Evolutionary conservation across 2,329 filamentous ascomycete genomes (phyloP), one percentile per base, ranked within the genome.

Genomic region (Alternaria solani): DNA sequence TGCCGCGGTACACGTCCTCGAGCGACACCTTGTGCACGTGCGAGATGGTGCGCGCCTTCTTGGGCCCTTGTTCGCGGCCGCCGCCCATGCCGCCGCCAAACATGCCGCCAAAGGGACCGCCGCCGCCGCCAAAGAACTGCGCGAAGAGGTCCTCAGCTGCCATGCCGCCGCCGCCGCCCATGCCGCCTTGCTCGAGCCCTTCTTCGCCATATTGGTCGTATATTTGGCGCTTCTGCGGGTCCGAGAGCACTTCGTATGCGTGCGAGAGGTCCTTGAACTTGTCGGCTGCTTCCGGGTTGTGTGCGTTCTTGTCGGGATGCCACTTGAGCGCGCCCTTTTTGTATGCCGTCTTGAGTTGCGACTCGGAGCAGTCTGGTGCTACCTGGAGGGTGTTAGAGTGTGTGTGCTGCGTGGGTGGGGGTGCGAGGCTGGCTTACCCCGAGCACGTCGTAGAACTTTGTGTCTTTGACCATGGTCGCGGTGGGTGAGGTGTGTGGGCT

Each of bases 191-290:
- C 78, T 98, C 94, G 51, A 99, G 88, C 65, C 95, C 95, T 74
- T 96, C 93, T 83, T 99, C 94, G 70, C 95, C 95, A 89, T 96
- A 97, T 81, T 97, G 93, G 76, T 99, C 95, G 81, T 99, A 99
- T 64, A 98, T 79, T 72, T 88, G 82, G 77, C 95, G 92, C 86
- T 97, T 97, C 80, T 97, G 91, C 39, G 91, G 80, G 78, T 99
- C 95, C 71, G 91, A 95, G 18, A 99, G 89, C 69, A 96, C 87
- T 84, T 99, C 95, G 82, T 98, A 99, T 63, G 95, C 95, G 77
- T 94, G 90, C 67, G 93, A 96, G 63, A 97, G 87, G 75, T 97
- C 94, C 85, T 99, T 98, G 89, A 99, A 99, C 82, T 97, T 99
- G 63, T 97, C 93, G 72, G 94, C 93, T 52, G 95, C 94, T 26